phyloP scores from a whole-genome alignment of 371 early-diverging fungal genomes.

The Quaeritorhiza haematococci region DNA sequence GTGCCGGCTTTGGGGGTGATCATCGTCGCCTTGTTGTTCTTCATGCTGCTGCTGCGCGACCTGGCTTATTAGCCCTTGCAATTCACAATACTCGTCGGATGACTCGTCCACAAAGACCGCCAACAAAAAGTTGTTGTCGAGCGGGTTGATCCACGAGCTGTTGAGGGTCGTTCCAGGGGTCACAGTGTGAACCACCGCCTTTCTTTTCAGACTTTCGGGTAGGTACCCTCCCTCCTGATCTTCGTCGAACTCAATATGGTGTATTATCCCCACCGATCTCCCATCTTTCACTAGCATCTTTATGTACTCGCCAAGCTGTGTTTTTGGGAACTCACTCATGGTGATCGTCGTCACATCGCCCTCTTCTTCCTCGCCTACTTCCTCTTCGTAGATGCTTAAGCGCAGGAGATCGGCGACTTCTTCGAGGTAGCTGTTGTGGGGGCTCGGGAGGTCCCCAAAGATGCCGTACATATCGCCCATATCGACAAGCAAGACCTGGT shows the following conservation, averaged over 20 bases:
- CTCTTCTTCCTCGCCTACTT: background rate
- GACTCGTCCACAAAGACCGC: background rate
- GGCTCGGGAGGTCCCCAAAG: slow-evolving; percentile 4
- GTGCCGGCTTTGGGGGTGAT: no score
- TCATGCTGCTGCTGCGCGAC: background rate
- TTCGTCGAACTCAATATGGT: slow-evolving; percentile 57
- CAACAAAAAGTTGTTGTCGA: slow-evolving; percentile 61
- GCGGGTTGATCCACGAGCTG: slow-evolving; percentile 48
- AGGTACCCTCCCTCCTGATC: slow-evolving; percentile 4
- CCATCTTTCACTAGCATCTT: slow-evolving; percentile 12
- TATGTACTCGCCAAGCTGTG: background rate
- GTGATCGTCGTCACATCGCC: background rate
- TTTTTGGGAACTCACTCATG: background rate
- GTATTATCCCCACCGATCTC: slow-evolving; percentile 30
- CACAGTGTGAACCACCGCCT: slow-evolving; percentile 73
- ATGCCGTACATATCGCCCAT: slow-evolving; percentile 73
- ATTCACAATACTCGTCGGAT: background rate
- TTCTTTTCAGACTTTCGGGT: slow-evolving; percentile 31
- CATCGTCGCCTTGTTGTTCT: background rate
- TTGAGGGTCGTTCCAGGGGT: slow-evolving; percentile 86
- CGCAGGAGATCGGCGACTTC: slow-evolving; percentile 12
- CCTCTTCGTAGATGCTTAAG: background rate
- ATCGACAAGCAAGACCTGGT: slow-evolving; percentile 77
- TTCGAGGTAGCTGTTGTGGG: no score
- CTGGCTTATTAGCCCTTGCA: background rate